Percentiles rank a stretch among this genome's conserved stretches.
Conservation (phyloP, 495 filamentous ascomycete species). For the Rhypophila decipiens region DNA sequence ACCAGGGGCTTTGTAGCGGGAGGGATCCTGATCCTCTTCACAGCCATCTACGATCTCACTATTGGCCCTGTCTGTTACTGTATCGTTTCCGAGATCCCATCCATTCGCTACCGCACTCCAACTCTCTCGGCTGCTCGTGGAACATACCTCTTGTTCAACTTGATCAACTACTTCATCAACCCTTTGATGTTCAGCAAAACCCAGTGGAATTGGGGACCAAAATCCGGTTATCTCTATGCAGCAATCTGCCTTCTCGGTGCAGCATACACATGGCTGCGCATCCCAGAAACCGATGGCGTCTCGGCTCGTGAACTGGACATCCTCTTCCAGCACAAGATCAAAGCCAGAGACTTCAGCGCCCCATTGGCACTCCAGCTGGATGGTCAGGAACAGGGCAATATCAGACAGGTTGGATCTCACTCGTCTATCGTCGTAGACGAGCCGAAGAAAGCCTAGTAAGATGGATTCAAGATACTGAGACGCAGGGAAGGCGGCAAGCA, state of each 20-base stretch:
- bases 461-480: no score
- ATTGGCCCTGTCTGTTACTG: constrained; percentile 56
- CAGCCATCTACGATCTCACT: constrained; percentile 48
- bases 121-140: constrained; percentile 53
- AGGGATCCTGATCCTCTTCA: constrained; percentile 45
- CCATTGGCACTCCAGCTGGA: constrained; percentile 9
- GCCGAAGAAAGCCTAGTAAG: no score
- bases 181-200: constrained; percentile 41
- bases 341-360: constrained; percentile 39
- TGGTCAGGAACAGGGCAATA: neutral
- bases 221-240: constrained; percentile 52
- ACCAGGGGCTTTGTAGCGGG: constrained; percentile 41
- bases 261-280: constrained; percentile 32
- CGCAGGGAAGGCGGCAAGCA: no score
- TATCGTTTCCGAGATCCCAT: constrained; percentile 53
- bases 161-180: constrained; percentile 41
- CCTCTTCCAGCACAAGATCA: constrained; percentile 46
- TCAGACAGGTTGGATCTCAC: neutral
- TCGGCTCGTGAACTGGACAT: constrained; percentile 54
- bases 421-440: no score
- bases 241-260: constrained; percentile 41
- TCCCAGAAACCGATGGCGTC: constrained; percentile 40
- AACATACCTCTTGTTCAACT: constrained; percentile 45
- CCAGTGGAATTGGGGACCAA: constrained; percentile 49
- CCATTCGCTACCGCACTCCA: constrained; percentile 46